Evolutionary conservation across 306 rosid genomes (phyloP).

Genomic region (Notholithocarpus densiflorus): DNA sequence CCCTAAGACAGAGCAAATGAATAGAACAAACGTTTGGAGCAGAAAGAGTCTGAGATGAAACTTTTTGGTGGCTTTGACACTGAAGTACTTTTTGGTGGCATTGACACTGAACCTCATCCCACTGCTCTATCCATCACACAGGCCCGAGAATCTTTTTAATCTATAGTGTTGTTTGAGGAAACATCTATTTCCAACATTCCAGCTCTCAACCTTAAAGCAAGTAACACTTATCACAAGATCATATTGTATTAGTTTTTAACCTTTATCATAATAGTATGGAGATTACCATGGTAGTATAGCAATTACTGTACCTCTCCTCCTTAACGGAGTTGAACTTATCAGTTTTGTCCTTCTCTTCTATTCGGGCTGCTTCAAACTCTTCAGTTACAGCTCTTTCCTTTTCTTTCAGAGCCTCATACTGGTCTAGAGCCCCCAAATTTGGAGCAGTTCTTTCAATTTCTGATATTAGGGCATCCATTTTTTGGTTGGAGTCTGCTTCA

Average conservation of each 20-base stretch:
- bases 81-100: too few species aligned
- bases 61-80: too few species aligned
- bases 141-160: background rate
- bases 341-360: conserved; percentile 74
- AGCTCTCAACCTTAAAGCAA: background rate
- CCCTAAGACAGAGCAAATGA: background rate
- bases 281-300: conserved; percentile 1
- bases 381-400: conserved; percentile 76
- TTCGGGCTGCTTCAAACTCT: conserved; percentile 90
- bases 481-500: conserved; percentile 76
- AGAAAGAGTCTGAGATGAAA: too few species aligned
- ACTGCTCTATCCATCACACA: too few species aligned
- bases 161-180: background rate
- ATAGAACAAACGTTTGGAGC: too few species aligned
- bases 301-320: conserved; percentile 62
- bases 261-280: background rate
- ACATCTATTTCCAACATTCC: background rate
- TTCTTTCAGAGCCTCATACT: conserved; percentile 81
- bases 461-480: conserved; percentile 61
- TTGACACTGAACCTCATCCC: too few species aligned
- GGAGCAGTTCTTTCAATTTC: conserved; percentile 97
- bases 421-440: conserved; percentile 95
- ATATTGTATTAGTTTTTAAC: background rate
- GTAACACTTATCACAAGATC: background rate
- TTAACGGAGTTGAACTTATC: conserved; percentile 69